Evolutionary conservation across 2,329 filamentous ascomycete species (phyloP).

Genomic region (Botrytis galanthina): DNA sequence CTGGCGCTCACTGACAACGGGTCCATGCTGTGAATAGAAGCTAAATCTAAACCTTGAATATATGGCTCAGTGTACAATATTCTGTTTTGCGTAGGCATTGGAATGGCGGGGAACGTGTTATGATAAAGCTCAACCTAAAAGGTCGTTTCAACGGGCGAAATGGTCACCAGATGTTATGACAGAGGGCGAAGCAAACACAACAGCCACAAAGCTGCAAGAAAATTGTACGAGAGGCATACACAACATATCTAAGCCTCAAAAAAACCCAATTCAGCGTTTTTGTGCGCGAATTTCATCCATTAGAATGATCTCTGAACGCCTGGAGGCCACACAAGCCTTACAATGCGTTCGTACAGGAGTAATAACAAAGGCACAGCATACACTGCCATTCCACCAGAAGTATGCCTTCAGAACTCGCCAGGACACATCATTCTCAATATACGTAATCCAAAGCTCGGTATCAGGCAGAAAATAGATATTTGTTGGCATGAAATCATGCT

Average conservation of each 20-base stretch:
- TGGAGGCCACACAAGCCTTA: neutral
- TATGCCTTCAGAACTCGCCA: neutral
- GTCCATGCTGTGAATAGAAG: slow-evolving; percentile 7
- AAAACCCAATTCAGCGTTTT: neutral
- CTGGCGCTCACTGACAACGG: slow-evolving; percentile 22
- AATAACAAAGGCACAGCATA: neutral
- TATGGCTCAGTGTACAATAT: neutral
- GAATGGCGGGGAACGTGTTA: neutral
- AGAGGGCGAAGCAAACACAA: neutral
- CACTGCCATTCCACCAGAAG: neutral
- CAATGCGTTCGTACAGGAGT: neutral
- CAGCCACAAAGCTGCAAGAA: neutral
- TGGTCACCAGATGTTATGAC: neutral
- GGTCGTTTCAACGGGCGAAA: neutral
- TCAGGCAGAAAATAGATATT: neutral
- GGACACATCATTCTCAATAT: neutral
- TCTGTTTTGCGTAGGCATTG: neutral
- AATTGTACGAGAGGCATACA: neutral
- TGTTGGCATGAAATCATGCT: neutral
- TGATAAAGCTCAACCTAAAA: neutral
- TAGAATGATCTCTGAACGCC: neutral
- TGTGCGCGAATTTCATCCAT: neutral
- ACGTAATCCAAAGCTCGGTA: neutral
- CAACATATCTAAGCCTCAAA: neutral
- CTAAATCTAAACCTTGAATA: neutral